phyloP scores from a whole-genome alignment of 2,329 filamentous ascomycete genomes.

The Diplodia mutila region DNA sequence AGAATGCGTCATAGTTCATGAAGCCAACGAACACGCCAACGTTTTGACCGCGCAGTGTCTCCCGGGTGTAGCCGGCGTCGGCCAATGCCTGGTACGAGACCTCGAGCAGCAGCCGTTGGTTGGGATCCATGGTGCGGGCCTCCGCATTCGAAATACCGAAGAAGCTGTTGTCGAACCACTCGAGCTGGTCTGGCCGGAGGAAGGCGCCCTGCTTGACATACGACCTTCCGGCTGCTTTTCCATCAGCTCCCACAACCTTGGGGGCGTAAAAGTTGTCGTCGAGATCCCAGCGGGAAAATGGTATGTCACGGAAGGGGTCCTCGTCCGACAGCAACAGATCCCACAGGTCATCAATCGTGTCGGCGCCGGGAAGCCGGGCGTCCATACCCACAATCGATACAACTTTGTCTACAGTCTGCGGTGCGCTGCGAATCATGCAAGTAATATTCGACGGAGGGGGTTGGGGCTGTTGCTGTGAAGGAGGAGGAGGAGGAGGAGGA shows the following conservation, averaged over 20 bases:
- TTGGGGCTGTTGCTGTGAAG: too few relatives aligned
- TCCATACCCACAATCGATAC: too few relatives aligned
- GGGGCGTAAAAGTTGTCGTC: neutral
- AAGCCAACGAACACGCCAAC: conserved; percentile 35
- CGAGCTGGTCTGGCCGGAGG: neutral
- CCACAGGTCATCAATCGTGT: neutral
- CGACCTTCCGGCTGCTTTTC: neutral
- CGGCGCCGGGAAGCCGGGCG: neutral
- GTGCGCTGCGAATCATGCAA: too few relatives aligned
- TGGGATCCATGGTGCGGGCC: conserved; percentile 33
- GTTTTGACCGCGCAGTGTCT: conserved; percentile 30
- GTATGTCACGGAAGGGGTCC: neutral
- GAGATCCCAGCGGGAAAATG: neutral
- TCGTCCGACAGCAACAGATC: neutral
- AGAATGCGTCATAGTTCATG: conserved; percentile 29
- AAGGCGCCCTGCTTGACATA: neutral
- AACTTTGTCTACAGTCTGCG: too few relatives aligned
- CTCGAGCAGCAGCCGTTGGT: conserved; percentile 35
- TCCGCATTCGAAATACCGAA: conserved; percentile 33
- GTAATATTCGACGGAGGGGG: too few relatives aligned
- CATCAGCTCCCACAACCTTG: neutral
- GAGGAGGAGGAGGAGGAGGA: too few relatives aligned
- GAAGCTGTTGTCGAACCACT: conserved; percentile 41
- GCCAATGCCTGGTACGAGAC: conserved; percentile 46
- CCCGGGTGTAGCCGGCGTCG: conserved; percentile 34